Base-by-base conservation (phyloP, 208 protist genomes). In the Acanthamoeba culbertsoni region DNA sequence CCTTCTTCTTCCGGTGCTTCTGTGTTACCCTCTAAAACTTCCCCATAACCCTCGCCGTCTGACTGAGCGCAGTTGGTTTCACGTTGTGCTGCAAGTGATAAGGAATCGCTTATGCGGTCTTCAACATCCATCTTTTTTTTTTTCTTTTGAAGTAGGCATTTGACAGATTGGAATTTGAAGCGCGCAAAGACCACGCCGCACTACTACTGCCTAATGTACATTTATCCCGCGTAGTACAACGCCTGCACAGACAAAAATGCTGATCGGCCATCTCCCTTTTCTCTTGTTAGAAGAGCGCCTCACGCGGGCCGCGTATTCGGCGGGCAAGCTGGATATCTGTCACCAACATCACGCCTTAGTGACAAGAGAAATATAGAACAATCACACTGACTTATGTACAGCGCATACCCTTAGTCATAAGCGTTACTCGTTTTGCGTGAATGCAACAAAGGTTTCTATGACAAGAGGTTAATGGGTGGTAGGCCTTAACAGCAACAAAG, bases 281-380 rank as follows among this genome's bases (percentile, higher is more conserved):
- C n/a, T n/a, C n/a, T 0, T 12, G 35, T 71, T 28, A 71, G 6
- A 71, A 71, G 62, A 71, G 62, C 18, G 62, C 62, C 35, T 71
- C 94, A 40, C 96, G 96, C 93, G 97, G 98, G n/a, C 99, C 98
- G 92, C 98, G 97, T 77, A 99, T 99, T 84, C 98, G 98, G 86
- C 99, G 94, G 16, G 99, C 98, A 37, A 99, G 97, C 94, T 99
- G 98, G 79, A 99, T 97, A 94, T 99, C 99, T 96, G 99, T 99
- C 14, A 0, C 26, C 51, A 12, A 57, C 51, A 57, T n/a, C 51
- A 57, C 51, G 26, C 18, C 51, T n/a, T 0, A 23, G 18, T 5
- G 2, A 4, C 1, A 57, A 57, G 14, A 23, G 51, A 12, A 0
- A 23, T 57, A 57, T 12, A 71, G 5, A 71, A 37, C n/a, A 71